Conservation (phyloP, 306 rosid genomes). For the Prunus padus region DNA sequence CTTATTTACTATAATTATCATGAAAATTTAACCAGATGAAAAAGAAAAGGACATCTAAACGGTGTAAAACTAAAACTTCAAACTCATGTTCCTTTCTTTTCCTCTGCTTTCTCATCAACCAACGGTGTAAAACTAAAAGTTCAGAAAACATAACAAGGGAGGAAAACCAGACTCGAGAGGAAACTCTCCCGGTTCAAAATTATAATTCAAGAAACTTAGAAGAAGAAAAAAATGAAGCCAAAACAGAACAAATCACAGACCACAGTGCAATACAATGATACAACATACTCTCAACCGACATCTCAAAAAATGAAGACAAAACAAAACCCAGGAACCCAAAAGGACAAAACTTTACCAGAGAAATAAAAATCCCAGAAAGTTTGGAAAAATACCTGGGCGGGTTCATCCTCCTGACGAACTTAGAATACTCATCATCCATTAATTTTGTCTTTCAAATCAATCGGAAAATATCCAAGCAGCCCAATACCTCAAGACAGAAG, state of each 20-base stretch:
- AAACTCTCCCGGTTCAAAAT: background rate
- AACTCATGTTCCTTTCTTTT: too few species aligned
- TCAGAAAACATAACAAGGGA: background rate
- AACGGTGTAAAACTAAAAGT: background rate
- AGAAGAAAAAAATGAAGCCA: background rate
- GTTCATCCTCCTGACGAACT: constrained; percentile 62
- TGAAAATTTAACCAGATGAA: background rate
- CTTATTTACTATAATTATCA: background rate
- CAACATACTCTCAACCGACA: background rate
- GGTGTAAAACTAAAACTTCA: background rate
- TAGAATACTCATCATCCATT: constrained; percentile 60
- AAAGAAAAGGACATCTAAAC: background rate
- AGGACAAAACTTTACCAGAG: background rate
- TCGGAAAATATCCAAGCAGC: background rate
- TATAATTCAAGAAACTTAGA: background rate
- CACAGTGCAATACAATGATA: background rate
- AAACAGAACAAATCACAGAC: background rate
- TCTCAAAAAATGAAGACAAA: background rate
- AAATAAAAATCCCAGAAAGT: background rate
- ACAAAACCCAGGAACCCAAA: background rate
- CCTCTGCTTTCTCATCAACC: background rate
- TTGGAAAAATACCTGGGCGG: constrained; percentile 49
- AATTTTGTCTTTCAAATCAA: background rate
- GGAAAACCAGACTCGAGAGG: background rate
- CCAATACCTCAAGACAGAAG: background rate